Conservation (phyloP, 1,284 basidiomycete species). For the Blastosporella zonata region DNA sequence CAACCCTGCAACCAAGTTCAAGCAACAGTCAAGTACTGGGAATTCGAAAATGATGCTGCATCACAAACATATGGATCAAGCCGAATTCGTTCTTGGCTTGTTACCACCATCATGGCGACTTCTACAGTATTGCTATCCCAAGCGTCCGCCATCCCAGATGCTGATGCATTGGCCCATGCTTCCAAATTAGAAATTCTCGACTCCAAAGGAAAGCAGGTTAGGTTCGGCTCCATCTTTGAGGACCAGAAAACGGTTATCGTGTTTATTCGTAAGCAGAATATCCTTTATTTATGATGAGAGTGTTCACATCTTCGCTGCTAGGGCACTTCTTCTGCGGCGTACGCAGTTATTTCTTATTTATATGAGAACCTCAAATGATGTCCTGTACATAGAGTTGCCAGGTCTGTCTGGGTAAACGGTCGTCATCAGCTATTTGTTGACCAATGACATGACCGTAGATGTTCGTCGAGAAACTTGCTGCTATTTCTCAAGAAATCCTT, state of each 20-base stretch:
- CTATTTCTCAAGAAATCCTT: conserved; percentile 42
- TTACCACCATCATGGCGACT: conserved; percentile 47
- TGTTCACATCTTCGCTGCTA: conserved; percentile 20
- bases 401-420: conserved; percentile 25
- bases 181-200: conserved; percentile 41
- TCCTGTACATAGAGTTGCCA: conserved; percentile 36
- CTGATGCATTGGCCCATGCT: conserved; percentile 32
- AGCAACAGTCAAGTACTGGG: too few species aligned
- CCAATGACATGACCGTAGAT: conserved; percentile 31
- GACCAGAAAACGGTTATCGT: conserved; percentile 54
- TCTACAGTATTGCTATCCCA: not conserved
- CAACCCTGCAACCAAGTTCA: too few species aligned
- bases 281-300: not conserved
- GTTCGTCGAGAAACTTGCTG: conserved; percentile 51
- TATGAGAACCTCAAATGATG: conserved; percentile 3
- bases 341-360: conserved; percentile 19
- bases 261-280: conserved; percentile 52
- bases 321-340: conserved; percentile 70
- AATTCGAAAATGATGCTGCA: too few species aligned
- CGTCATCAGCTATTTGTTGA: not conserved
- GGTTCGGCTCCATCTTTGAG: conserved; percentile 49
- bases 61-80: too few species aligned
- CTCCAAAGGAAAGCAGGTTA: conserved; percentile 39
- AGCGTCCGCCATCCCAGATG: conserved; percentile 26
- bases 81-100: too few species aligned